phyloP scores from a whole-genome alignment of 305 asterid species.

The Solanum chacoense region DNA sequence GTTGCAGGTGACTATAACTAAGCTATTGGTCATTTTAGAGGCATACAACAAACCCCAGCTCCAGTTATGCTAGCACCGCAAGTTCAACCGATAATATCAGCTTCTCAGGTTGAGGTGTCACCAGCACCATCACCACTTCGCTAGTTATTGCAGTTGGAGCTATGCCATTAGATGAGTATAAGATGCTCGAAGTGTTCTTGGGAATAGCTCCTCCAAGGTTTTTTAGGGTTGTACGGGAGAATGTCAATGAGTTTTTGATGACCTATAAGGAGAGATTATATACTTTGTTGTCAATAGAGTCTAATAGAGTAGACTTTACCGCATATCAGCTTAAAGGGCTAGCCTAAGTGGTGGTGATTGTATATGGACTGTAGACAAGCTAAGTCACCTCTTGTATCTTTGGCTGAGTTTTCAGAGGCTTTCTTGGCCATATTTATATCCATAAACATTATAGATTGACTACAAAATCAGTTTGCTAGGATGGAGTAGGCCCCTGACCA shows the following conservation, averaged over 20 bases:
- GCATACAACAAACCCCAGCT: background rate
- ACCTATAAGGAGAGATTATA: too few relatives aligned
- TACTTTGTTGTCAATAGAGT: background rate
- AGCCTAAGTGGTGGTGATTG: background rate
- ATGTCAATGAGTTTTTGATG: background rate
- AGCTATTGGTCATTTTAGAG: background rate
- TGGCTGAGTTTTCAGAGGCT: too few relatives aligned
- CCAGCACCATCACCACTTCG: background rate
- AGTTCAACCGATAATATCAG: fast-evolving
- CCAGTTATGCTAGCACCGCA: background rate
- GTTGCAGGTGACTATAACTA: background rate
- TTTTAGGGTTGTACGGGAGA: background rate
- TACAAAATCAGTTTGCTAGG: too few relatives aligned
- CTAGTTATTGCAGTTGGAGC: too few relatives aligned
- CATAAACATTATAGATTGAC: too few relatives aligned
- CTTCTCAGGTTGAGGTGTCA: background rate
- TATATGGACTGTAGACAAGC: too few relatives aligned
- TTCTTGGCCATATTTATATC: too few relatives aligned
- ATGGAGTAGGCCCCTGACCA: too few relatives aligned
- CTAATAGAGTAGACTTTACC: background rate
- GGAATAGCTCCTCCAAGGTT: too few relatives aligned
- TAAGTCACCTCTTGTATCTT: too few relatives aligned
- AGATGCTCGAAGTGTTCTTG: background rate
- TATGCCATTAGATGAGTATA: background rate
- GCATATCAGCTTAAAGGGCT: too few relatives aligned